Conservation (phyloP, 2,329 filamentous ascomycete genomes). For the Aspergillus chevalieri region DNA sequence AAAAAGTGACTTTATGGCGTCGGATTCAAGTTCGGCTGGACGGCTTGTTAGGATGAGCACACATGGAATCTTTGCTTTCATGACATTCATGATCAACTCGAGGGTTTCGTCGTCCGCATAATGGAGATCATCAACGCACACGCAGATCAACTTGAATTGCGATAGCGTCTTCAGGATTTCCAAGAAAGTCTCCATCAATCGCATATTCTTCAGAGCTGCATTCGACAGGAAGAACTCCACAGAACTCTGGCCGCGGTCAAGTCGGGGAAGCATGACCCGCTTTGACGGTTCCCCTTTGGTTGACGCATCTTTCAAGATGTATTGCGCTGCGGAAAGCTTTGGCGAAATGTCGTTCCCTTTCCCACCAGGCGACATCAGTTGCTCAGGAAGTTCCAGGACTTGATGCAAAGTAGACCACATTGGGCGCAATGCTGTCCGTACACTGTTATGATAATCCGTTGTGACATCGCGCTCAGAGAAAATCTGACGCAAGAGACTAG, state of each 20-base stretch:
- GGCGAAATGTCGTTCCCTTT: constrained; percentile 30
- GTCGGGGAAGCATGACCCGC: constrained; percentile 24
- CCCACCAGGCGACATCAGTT: constrained; percentile 43
- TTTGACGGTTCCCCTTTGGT: constrained; percentile 26
- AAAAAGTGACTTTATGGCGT: constrained; percentile 33
- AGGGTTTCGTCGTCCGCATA: constrained; percentile 84
- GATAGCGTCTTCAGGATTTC: constrained; percentile 79
- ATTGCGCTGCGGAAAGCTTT: constrained; percentile 21
- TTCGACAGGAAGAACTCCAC: constrained; percentile 35
- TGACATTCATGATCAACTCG: constrained; percentile 75
- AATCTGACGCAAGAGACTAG: constrained; percentile 57
- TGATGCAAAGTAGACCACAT: constrained; percentile 53
- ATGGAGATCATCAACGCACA: constrained; percentile 83
- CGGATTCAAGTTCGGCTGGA: constrained; percentile 57
- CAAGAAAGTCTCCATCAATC: constrained; percentile 80
- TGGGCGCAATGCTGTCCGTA: constrained; percentile 50
- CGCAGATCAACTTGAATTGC: constrained; percentile 77
- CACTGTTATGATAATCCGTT: constrained; percentile 55
- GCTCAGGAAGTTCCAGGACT: constrained; percentile 62
- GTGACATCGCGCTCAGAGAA: constrained; percentile 59
- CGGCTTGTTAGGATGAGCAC: constrained; percentile 73
- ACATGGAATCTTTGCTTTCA: constrained; percentile 71
- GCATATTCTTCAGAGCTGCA: constrained; percentile 49
- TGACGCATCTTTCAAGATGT: constrained; percentile 25
- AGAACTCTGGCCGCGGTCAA: constrained; percentile 32